Conservation (phyloP, 257 asterid species). For the Petunia secreta region DNA sequence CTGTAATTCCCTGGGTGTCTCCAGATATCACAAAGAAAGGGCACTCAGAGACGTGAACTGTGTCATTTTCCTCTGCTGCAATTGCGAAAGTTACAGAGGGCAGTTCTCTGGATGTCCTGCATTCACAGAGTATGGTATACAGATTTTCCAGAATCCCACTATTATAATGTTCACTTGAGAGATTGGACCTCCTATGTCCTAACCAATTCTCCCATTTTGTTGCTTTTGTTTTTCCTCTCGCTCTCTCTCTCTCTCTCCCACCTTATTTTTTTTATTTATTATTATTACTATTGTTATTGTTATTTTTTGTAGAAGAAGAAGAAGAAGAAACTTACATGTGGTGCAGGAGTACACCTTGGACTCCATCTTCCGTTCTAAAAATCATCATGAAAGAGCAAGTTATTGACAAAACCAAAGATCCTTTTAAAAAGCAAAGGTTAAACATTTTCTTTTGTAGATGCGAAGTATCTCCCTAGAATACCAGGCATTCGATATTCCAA, state of each 20-base stretch:
- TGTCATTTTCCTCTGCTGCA: constrained; percentile 79
- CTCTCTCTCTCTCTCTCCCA: neutral
- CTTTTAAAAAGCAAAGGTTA: constrained; percentile 21
- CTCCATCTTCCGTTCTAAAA: constrained; percentile 66
- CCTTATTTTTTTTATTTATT: no score
- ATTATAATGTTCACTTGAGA: constrained; percentile 11
- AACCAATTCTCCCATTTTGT: neutral
- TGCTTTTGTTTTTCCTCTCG: constrained; percentile 6
- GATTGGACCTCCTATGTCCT: neutral
- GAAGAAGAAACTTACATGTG: constrained; percentile 64
- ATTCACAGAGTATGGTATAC: constrained; percentile 30
- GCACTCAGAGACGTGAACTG: constrained; percentile 82
- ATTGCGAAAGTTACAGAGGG: constrained; percentile 86
- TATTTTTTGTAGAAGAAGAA: neutral
- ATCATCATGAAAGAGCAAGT: constrained; percentile 24
- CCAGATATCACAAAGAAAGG: constrained; percentile 88
- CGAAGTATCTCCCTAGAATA: neutral
- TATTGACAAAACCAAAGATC: constrained; percentile 10
- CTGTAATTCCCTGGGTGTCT: constrained; percentile 65
- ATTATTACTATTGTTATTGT: no score
- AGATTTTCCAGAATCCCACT: neutral
- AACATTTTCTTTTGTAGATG: neutral
- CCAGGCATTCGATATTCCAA: constrained; percentile 8
- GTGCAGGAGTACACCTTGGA: constrained; percentile 84
- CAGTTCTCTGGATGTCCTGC: constrained; percentile 74